A percentile compares a stretch with the other conserved stretches of the same genome.
Conservation (phyloP, 2,329 filamentous ascomycete species). For the Tolypocladium paradoxum region DNA sequence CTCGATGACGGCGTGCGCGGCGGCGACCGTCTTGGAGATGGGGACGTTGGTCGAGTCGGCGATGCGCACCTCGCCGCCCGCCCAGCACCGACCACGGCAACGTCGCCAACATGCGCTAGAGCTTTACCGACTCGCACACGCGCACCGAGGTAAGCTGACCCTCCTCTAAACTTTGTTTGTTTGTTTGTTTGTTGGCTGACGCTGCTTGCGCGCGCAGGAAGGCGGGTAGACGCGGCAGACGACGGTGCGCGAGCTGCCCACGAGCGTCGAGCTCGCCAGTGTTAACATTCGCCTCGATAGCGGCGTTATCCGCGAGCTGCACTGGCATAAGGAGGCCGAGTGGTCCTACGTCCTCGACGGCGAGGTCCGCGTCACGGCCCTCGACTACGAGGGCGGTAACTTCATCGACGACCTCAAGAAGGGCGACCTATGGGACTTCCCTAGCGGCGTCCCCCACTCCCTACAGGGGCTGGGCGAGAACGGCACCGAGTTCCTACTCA, state of each 20-base stretch:
- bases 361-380: conserved; percentile 57
- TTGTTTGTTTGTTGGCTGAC: too few species aligned
- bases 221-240: conserved; percentile 70
- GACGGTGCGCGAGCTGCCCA: conserved; percentile 52
- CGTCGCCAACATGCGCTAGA: conserved; percentile 64
- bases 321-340: conserved; percentile 74
- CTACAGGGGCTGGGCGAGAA: conserved; percentile 60
- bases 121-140: conserved; percentile 53
- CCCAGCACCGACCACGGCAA: conserved; percentile 64
- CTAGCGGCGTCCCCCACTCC: conserved; percentile 65
- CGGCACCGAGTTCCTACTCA: conserved; percentile 39
- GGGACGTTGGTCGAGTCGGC: conserved; percentile 68
- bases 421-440: conserved; percentile 76
- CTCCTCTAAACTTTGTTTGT: too few species aligned
- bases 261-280: conserved; percentile 59
- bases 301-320: conserved; percentile 64
- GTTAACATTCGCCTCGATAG: conserved; percentile 70
- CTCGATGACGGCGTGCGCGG: conserved; percentile 59
- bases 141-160: conserved; percentile 48
- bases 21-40: conserved; percentile 61
- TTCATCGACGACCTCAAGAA: conserved; percentile 68
- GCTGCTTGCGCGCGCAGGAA: conserved; percentile 49
- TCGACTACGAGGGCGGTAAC: conserved; percentile 65
- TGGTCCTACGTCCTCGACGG: conserved; percentile 69
- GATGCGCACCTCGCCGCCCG: conserved; percentile 64